Base-by-base conservation (phyloP, 1,284 basidiomycete genomes). In the Tremellales sp. region DNA sequence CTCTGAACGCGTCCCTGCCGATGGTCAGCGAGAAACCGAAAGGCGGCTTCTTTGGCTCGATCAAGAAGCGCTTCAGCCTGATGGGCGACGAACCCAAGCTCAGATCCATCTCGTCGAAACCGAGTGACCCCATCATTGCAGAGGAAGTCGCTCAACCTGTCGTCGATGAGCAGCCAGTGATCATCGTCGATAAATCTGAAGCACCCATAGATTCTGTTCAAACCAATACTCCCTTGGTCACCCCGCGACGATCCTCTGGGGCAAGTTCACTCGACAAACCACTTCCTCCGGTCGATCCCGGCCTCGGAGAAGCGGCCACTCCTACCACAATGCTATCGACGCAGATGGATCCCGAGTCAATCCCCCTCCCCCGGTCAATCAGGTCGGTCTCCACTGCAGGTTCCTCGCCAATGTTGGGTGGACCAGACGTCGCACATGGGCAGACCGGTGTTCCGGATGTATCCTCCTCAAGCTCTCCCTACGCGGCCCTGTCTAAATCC, bases 11-110 rank as follows among this genome's bases (percentile, higher is more conserved):
- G 13, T 19, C 40, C 32, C 21, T 34, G 21, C 32, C n/a, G 14
- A 4, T 41, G 32, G 5, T 13, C 28, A 18, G 16, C 31, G n/a
- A 35, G 31, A 35, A 55, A 27, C 39, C 32, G 19, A 57, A 47
- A 28, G 39, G 50, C 38, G 56, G 43, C 26, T 47, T 62, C 31
- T 57, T 62, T 35, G 60, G 57, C 12, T 56, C 60, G 4, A 43
- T 62, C 28, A 47, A 40, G 37, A 62, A 62, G 47, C 31, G 55
- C 10, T 49, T 62, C 14, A 51, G 50, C 5, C 45, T 46, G 13
- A 48, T 53, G 14, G 57, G 48, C 12, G 32, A 43, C 19, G 18
- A 24, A 14, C 35, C n/a, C 22, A 10, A 24, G 24, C 25, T 24
- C 18, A 16, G 25, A 37, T 12, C 3, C 28, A 28, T 18, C 29